Conservation (phyloP, 1,284 basidiomycete genomes). For the Pholiota adiposa region DNA sequence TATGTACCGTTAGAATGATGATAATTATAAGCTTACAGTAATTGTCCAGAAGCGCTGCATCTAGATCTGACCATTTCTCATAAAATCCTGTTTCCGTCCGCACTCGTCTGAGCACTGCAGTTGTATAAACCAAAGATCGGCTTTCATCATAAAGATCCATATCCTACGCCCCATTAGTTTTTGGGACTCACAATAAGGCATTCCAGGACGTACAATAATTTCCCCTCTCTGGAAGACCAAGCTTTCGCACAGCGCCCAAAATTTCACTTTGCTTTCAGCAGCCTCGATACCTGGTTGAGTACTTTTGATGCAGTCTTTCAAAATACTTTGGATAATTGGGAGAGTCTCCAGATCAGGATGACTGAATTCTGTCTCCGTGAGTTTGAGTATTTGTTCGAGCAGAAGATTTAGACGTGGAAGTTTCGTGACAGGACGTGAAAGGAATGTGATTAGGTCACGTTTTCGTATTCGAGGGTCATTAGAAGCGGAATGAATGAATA, state of each 20-base stretch:
- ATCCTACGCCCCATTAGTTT: constrained; percentile 51
- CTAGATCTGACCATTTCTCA: constrained; percentile 64
- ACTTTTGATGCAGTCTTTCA: constrained; percentile 72
- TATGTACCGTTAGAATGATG: not conserved
- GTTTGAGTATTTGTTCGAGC: constrained; percentile 69
- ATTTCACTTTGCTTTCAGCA: constrained; percentile 83
- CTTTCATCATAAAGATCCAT: constrained; percentile 78
- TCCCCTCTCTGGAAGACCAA: constrained; percentile 76
- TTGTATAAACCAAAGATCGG: constrained; percentile 69
- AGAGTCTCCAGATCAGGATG: constrained; percentile 74
- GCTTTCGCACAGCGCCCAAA: constrained; percentile 78
- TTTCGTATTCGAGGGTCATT: constrained; percentile 71
- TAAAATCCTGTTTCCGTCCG: constrained; percentile 61
- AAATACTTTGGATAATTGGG: constrained; percentile 63
- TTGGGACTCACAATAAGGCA: not conserved
- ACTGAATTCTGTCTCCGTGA: constrained; percentile 64
- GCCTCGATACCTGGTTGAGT: constrained; percentile 85
- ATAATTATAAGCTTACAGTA: constrained; percentile 66
- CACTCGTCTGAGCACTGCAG: constrained; percentile 55
- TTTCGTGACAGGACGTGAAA: constrained; percentile 82
- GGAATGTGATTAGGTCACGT: constrained; percentile 79
- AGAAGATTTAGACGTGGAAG: constrained; percentile 77
- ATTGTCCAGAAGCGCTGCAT: constrained; percentile 76
- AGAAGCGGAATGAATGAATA: constrained; percentile 66
- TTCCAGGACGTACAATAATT: constrained; percentile 62